These are phyloP conservation scores for Cordyceps sp. DNA, from an alignment of 2,329 filamentous ascomycete genomes.

Conservation along the genomic window DNA sequence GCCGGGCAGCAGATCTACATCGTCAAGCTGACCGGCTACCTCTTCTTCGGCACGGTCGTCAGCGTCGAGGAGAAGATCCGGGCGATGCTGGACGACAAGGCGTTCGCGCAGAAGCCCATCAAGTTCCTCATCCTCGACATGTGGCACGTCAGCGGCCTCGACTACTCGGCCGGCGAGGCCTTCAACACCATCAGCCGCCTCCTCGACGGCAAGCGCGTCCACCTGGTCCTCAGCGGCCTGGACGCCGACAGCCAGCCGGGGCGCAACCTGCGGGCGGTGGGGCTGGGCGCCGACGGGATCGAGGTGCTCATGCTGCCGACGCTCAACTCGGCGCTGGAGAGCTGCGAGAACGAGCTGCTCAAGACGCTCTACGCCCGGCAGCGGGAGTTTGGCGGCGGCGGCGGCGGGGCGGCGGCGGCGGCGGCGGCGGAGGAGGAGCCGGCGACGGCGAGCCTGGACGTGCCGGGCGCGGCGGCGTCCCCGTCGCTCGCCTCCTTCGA, in stretches of 20 bases:
- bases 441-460: conserved; percentile 27
- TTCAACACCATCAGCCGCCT: conserved; percentile 87
- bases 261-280: conserved; percentile 65
- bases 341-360: conserved; percentile 85
- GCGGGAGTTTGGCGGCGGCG: conserved; percentile 40
- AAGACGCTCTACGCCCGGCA: conserved; percentile 61
- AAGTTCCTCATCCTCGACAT: conserved; percentile 83
- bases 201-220: conserved; percentile 58
- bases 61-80: conserved; percentile 84
- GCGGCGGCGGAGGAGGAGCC: conserved; percentile 24
- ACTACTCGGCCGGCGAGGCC: conserved; percentile 91
- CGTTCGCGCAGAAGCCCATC: conserved; percentile 63
- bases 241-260: conserved; percentile 62
- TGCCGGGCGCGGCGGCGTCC: conserved; percentile 22
- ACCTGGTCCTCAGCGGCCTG: conserved; percentile 70
- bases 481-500: conserved; percentile 15
- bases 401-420: too few species aligned
- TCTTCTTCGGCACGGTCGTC: conserved; percentile 98
- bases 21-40: conserved; percentile 79
- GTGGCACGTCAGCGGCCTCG: conserved; percentile 75
- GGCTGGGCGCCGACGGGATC: conserved; percentile 56
- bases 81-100: conserved; percentile 63
- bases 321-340: conserved; percentile 83
- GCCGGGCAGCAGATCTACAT: conserved; percentile 81
- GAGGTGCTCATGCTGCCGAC: conserved; percentile 72